A percentile compares a stretch with the other conserved stretches of the same genome.
Evolutionary conservation across 2,329 filamentous ascomycete genomes (phyloP).

Genomic region (Colletotrichum paranaense): DNA sequence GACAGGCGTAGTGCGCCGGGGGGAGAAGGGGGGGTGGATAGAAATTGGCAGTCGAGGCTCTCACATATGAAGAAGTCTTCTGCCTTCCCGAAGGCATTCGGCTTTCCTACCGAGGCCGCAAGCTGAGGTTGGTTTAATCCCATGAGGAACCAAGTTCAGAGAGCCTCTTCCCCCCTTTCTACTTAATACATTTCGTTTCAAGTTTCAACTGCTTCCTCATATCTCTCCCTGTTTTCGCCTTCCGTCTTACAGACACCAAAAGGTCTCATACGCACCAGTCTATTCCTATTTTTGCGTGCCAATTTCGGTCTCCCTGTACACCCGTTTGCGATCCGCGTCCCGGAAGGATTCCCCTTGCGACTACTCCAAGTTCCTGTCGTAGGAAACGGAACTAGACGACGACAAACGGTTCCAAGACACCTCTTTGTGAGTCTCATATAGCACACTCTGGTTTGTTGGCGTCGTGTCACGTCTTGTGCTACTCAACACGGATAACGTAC

Average conservation of each 20-base stretch:
- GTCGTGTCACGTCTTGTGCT: conserved; percentile 1
- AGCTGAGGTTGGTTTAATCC: not conserved
- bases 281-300: not conserved
- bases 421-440: not conserved
- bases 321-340: conserved; percentile 1
- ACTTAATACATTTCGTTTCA: not conserved
- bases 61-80: not conserved
- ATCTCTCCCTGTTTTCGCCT: not conserved
- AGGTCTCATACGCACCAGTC: not conserved
- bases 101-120: not conserved
- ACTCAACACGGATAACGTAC: not conserved
- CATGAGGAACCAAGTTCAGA: not conserved
- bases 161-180: not conserved
- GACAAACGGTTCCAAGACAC: conserved; percentile 4
- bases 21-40: not conserved
- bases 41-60: not conserved
- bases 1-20: not conserved
- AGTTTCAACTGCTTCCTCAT: not conserved
- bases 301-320: conserved; percentile 3
- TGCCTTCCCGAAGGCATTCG: not conserved
- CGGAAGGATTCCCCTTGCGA: not conserved
- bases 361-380: not conserved
- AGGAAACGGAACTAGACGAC: not conserved
- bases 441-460: conserved; percentile 10
- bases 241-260: not conserved